Evolutionary conservation across 352 stramenopile genomes (phyloP), one percentile per base, ranked within the genome.

Genomic region (Phytopythium boreale): DNA sequence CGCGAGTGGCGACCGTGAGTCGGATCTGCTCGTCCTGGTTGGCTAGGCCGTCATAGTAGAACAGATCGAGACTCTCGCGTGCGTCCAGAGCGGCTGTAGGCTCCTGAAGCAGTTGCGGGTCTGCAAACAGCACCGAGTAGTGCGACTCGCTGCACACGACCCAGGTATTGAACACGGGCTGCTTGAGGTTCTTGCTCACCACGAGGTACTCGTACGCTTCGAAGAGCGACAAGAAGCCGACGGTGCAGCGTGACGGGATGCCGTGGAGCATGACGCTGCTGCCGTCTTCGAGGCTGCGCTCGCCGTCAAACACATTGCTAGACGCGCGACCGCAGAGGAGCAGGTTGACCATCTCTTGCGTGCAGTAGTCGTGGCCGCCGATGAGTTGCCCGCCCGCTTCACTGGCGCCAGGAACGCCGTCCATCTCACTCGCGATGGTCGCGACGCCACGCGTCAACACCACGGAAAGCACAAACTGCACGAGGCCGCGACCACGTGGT

Each of bases 341-440:
- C 43, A 99, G 68, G 77, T 99, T 99, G 10, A 99, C 97, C 27
- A 99, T 80, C 69, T 99, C 97, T 63, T 99, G 95, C 0, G 86
- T 95, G 59, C 89, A 95, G 52, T 97, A 97, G 62, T 96, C 87
- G 63, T 97, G 89, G 0, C 69, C 72, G 15, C 90, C 90, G 43
- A 97, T 92, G 46, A 97, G 74, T 61, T 86, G 80, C 4, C 77
- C 74, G 26, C 71, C 75, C 8, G 67, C 61, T 26, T 80, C 75
- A 15, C 26, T 56, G 8, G 62, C 47, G 47, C 79, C 77, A 41
- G 79, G 84, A 20, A 84, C 60, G 6, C 81, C 64, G 58, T 98
- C 95, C 84, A 98, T 97, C 63, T 98, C 93, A 44, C 59, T 64
- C 41, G 77, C 71, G 46, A 95, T 88, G 11, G 49, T 66, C 4